Conservation (phyloP, 2,329 filamentous ascomycete species). For the Fusarium torreyae region DNA sequence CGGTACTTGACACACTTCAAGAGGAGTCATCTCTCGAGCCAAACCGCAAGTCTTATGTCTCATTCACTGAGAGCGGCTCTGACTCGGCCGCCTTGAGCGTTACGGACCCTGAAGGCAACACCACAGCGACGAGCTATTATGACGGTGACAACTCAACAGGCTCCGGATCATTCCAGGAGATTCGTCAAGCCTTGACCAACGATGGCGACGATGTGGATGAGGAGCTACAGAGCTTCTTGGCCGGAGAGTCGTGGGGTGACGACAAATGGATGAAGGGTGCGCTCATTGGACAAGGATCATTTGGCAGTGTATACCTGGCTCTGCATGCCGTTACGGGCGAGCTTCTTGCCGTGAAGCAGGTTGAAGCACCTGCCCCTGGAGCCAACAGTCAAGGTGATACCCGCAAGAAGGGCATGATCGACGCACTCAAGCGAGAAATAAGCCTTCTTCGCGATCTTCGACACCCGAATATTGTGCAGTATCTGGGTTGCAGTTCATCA, state of each 20-base stretch:
- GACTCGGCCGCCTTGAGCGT: constrained; percentile 80
- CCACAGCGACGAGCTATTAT: constrained; percentile 83
- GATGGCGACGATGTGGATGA: constrained; percentile 94
- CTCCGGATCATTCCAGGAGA: constrained; percentile 83
- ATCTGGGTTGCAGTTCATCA: constrained; percentile 94
- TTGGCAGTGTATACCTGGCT: constrained; percentile 95
- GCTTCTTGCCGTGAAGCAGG: constrained; percentile 98
- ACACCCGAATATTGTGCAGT: constrained; percentile 98
- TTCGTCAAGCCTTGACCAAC: constrained; percentile 87
- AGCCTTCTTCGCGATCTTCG: constrained; percentile 92
- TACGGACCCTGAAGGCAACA: constrained; percentile 82
- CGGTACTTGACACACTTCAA: constrained; percentile 88
- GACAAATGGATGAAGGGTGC: constrained; percentile 99
- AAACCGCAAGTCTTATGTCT: constrained; percentile 97
- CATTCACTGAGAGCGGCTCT: constrained; percentile 81
- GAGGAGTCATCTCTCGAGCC: constrained; percentile 91
- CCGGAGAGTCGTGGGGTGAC: constrained; percentile 94
- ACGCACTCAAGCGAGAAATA: constrained; percentile 96
- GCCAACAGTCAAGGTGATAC: constrained; percentile 86
- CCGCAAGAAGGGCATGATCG: constrained; percentile 98
- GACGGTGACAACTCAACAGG: constrained; percentile 83
- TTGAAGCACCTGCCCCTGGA: constrained; percentile 86
- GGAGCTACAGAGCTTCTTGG: constrained; percentile 89
- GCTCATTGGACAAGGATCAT: constrained; percentile 95
- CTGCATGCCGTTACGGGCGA: constrained; percentile 97